These are phyloP conservation scores for Phellopilus nigrolimitatus DNA, from an alignment of 1,284 basidiomycete species.

Conservation along the genomic window DNA sequence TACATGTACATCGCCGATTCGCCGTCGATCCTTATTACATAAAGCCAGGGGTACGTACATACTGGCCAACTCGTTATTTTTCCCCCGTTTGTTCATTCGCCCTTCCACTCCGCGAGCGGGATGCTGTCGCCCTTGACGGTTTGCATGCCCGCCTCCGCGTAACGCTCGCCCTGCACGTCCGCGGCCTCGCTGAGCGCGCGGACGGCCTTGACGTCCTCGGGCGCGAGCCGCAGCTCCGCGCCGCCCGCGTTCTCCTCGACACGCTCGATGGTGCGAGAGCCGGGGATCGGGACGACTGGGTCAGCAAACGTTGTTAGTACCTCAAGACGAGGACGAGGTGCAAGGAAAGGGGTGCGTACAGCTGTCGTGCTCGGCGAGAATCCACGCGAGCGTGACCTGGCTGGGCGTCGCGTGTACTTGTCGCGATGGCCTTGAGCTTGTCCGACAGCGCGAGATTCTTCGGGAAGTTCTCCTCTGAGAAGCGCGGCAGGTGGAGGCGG, in stretches of 20 bases:
- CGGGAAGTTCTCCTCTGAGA: conserved; percentile 39
- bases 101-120: conserved; percentile 6
- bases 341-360: neutral
- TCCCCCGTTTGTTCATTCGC: no score
- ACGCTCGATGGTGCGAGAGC: conserved; percentile 1
- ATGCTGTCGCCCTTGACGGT: conserved; percentile 1
- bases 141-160: neutral
- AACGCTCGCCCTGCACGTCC: conserved; percentile 5
- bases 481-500: conserved; percentile 25
- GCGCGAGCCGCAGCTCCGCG: conserved; percentile 3
- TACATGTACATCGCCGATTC: no score
- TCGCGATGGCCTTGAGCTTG: conserved; percentile 31
- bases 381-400: conserved; percentile 42
- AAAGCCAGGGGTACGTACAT: no score
- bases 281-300: conserved; percentile 11
- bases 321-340: neutral
- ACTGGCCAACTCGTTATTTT: no score
- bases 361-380: conserved; percentile 26
- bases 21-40: no score
- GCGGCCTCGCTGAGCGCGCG: conserved; percentile 7
- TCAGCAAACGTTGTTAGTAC: neutral
- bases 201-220: conserved; percentile 10
- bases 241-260: conserved; percentile 13
- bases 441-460: conserved; percentile 40
- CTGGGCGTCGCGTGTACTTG: conserved; percentile 34